Base-by-base conservation (phyloP, 2,329 filamentous ascomycete species). In the Colletotrichum horii region DNA sequence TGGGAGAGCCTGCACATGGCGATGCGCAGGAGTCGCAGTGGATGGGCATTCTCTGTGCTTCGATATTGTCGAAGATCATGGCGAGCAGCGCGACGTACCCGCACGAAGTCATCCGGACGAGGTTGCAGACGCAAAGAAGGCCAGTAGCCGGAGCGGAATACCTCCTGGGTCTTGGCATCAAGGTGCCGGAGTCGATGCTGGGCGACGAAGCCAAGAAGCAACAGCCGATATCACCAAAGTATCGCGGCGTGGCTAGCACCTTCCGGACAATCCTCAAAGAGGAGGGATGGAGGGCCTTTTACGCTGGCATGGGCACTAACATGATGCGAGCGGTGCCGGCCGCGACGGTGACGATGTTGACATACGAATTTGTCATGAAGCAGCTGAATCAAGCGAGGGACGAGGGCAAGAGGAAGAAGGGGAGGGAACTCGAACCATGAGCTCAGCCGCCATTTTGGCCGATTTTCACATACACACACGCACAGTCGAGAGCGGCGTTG, bases 31-130 rank as follows among this genome's bases (percentile, higher is more conserved):
- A 92, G 69, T 90, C 92, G 5, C 94, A 98, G 79, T 97, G 95
- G 91, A 79, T 94, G 62, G 96, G 96, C 48, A 95, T 98, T 75
- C 89, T 98, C 12, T 92, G 93, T 15, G 96, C 97, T 43, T 98
- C 96, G 15, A 95, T 98, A 77, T 85, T 99, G 67, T 98, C 96
- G 86, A 99, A 99, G 86, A 92, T 98, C 65, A 93, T 97, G 81
- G 97, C 97, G 38, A 98, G 96, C 83, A 97, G 95, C 65, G 95
- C 96, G 11, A 99, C 97, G 22, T 99, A 99, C 83, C 97, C 97
- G 2, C 97, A 99, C 83, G 97, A 99, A 85, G 97, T 99, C 22
- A 93, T 99, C 67, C 93, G 97, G 60, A 99, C 97, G 66, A 91
- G 97, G 75, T 87, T 99, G 72, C 97, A 99, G 85, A 99, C 97